Evolutionary conservation across 495 filamentous ascomycete genomes (phyloP).

Genomic region (Monascus purpureus): DNA sequence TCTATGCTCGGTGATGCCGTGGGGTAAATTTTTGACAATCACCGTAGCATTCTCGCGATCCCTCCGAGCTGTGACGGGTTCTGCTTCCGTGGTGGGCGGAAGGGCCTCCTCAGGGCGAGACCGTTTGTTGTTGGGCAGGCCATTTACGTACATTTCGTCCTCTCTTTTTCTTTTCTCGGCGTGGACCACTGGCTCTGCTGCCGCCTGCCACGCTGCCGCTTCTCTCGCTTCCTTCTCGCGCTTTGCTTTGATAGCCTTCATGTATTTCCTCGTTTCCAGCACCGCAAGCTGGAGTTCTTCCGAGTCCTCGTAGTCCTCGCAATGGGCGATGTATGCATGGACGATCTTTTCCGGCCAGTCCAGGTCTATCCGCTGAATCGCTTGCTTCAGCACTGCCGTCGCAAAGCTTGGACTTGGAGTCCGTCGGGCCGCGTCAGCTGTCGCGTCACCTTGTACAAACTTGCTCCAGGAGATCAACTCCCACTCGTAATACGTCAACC

Average conservation of each 20-base stretch:
- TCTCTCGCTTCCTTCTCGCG: conserved; percentile 51
- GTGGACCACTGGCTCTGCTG: conserved; percentile 18
- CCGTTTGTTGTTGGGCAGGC: conserved; percentile 39
- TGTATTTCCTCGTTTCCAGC: conserved; percentile 52
- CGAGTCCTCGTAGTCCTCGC: conserved; percentile 70
- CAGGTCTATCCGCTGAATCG: conserved; percentile 51
- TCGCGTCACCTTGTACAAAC: conserved; percentile 34
- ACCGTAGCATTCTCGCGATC: conserved; percentile 85
- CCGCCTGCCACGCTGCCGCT: conserved; percentile 26
- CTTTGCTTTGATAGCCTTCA: conserved; percentile 45
- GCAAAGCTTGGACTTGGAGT: conserved; percentile 46
- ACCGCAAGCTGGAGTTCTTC: conserved; percentile 56
- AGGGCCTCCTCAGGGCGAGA: conserved; percentile 34
- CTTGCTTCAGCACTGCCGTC: conserved; percentile 59
- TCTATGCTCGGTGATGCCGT: conserved; percentile 49
- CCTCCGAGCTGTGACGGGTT: conserved; percentile 41
- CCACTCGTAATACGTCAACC: conserved; percentile 83
- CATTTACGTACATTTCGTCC: conserved; percentile 32
- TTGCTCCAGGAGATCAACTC: conserved; percentile 63
- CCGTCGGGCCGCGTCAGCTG: conserved; percentile 29
- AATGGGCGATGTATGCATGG: conserved; percentile 70
- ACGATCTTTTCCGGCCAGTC: conserved; percentile 89
- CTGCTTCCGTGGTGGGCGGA: conserved; percentile 14
- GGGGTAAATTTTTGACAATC: conserved; percentile 62
- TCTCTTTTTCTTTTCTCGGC: conserved; percentile 60